Evolutionary conservation across 179 eudicot species (phyloP), one percentile per base, ranked within the genome.

Genomic region (Beta lomatogona): DNA sequence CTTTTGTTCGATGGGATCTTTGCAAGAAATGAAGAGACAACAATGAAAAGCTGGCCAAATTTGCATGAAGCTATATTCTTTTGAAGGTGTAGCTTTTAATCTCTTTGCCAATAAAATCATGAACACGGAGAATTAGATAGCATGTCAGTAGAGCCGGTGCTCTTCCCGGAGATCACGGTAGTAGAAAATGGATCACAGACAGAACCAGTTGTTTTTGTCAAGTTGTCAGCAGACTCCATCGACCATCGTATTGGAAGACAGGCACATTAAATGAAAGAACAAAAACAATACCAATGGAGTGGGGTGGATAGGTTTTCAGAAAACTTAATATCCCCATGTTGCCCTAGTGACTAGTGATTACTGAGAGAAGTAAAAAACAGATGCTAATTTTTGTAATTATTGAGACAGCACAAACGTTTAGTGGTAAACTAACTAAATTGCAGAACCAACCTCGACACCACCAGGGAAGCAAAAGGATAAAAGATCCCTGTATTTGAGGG

Each of bases 401-500:
- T 15, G 54, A 45, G 74, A 41, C 48, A 67, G 48, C 15, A 15
- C 4, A 13, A 16, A 0, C 5, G 7, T 36, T 21, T 5, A 48
- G 48, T 5, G 61, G 41, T 36, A 36, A 9, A 82, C 52, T 6
- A 77, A 22, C 59, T 2, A 41, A 78, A 59, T 15, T 48, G 36
- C 11, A 54, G 28, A 70, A 69, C 87, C 80, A 78, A 97, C 99
- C 99, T 97, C 99, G 64, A 94, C 85, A 52, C 99, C 99, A 21
- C 91, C 97, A 83, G 98, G 99, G 89, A 97, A 92, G 89, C 99
- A 94, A 86, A 94, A 94, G 65, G 99, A 94, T 82, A 94, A 92
- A 60, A 97, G 96, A 89, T 97, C 99, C 89, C 89, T 94, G 85
- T 91, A 91, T 64, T 89, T 87, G 36, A 97, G 90, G 18, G 99